Evolutionary conservation across 2,329 filamentous ascomycete species (phyloP).

Genomic region (Fusarium devonianum): DNA sequence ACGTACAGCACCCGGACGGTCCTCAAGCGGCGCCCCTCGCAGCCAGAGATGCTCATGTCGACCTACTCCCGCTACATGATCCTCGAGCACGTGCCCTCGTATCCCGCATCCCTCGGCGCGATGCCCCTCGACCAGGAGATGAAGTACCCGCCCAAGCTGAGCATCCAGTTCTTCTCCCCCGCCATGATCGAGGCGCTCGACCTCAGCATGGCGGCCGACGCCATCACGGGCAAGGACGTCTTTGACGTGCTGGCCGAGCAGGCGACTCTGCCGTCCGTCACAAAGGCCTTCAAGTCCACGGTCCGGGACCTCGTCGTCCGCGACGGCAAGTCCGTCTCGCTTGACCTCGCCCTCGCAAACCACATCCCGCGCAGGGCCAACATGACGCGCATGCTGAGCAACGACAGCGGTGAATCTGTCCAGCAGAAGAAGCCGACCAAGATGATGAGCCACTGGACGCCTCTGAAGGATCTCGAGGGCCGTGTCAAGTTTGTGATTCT

Average conservation of each 20-base stretch:
- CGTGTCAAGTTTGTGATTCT: constrained; percentile 39
- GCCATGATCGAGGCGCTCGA: constrained; percentile 57
- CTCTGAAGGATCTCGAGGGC: constrained; percentile 37
- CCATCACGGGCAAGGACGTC: constrained; percentile 57
- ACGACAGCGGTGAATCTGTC: constrained; percentile 25
- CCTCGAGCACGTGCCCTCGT: constrained; percentile 41
- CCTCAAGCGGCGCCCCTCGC: constrained; percentile 31
- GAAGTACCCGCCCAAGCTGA: constrained; percentile 44
- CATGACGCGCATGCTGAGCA: constrained; percentile 21
- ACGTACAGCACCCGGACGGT: constrained; percentile 40
- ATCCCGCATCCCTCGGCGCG: constrained; percentile 31
- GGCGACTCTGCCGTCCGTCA: constrained; percentile 52
- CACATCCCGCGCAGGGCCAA: constrained; percentile 40
- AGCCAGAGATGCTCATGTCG: constrained; percentile 32
- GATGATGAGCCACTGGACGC: constrained; percentile 44
- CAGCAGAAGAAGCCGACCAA: constrained; percentile 31
- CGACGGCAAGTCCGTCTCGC: constrained; percentile 47
- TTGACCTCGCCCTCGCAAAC: constrained; percentile 42
- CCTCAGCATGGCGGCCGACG: constrained; percentile 46
- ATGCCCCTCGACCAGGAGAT: constrained; percentile 41
- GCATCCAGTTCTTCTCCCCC: constrained; percentile 56
- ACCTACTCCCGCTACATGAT: constrained; percentile 46
- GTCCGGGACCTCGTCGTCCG: constrained; percentile 51
- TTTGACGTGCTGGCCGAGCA: constrained; percentile 63
- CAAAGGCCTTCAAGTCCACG: constrained; percentile 53